Base-by-base conservation (phyloP, 805 yeast genomes). In the Torulaspora gathmanii region DNA sequence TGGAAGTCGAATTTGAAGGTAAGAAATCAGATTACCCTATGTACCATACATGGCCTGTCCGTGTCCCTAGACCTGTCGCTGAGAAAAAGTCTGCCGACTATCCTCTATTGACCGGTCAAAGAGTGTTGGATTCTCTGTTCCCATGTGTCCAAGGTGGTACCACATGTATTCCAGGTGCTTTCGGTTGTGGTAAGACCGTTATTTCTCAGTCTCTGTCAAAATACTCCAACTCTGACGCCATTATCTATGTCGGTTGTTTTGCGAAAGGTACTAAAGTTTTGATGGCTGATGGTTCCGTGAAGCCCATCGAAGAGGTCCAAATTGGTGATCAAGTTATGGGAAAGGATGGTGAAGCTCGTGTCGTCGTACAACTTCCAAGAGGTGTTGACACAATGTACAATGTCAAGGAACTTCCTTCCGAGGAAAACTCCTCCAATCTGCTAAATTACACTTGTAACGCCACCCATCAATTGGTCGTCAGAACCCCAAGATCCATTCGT, bases 121-220 rank as follows among this genome's bases (percentile, higher is more conserved):
- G 99, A 78, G 99, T 93, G 41, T 77, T 93, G 69, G 99, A 93
- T 71, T 83, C 99, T 25, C 78, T 93, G 54, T 93, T 93, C 79
- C 99, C 99, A 38, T 86, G 95, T 80, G 99, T 93, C 59, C 99
- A 93, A 76, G 99, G 99, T 74, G 99, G 99, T 75, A 93, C 99
- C 31, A 93, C 99, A 28, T 95, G 99, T 84, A 93, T 93, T 68
- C 99, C 99, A 37, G 99, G 99, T 73, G 99, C 99, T 53, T 93
- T 93, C 61, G 99, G 99, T 54, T 93, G 98, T 72, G 99, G 99
- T 70, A 93, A 90, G 69, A 91, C 99, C 10, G 99, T 91, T 61
- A 91, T 91, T 67, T 91, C 99, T 23, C 99, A 91, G 74, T 88
- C 98, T 1, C 76, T 93, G 66, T 91, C 98, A 54, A 93, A 93